Evolutionary conservation across 176 grass and related monocot genomes (phyloP), one percentile per base, ranked within the genome.

Genomic region (Eremochloa ophiuroides): DNA sequence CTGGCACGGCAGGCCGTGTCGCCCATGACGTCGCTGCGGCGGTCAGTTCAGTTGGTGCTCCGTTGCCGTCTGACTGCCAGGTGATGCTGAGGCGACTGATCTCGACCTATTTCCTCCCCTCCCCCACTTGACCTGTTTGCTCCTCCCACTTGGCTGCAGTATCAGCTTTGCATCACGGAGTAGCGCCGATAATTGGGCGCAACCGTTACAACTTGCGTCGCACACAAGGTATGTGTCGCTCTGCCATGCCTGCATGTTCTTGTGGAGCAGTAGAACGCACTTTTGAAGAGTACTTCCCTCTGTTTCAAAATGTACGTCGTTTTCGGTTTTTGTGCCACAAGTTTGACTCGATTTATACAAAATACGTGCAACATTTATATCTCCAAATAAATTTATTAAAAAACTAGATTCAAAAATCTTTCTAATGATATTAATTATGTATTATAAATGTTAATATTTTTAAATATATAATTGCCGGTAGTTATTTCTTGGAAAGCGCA

Each of bases 1-100:
- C n/a, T n/a, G n/a, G n/a, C n/a, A n/a, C 7, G 42, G 7, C 35
- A 16, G 10, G 17, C 33, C 61, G 2, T 74, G 38, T 70, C 30
- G 81, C 53, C 23, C 14, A 28, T 85, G 87, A 89, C 71, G 70
- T 84, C 74, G 74, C 61, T 63, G 68, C 56, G 17, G 44, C 16
- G 61, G 37, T 60, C 46, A 58, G 10, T 47, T 80, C 47, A 68
- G 81, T 75, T 34, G 82, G 66, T 80, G 87, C 61, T 26, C 6
- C 13, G 70, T 85, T 76, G 70, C 87, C 51, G 31, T 75, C 86
- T 29, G 29, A 39, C 67, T 38, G 34, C 43, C 22, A 69, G 10
- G 73, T 16, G 80, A n/a, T 20, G 64, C 42, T 44, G 76, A 80
- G 26, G 39, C 63, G 10, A 61, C 69, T 61, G 55, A 78, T 66